Base-by-base conservation (phyloP, 257 asterid species). In the Cinchona pubescens region DNA sequence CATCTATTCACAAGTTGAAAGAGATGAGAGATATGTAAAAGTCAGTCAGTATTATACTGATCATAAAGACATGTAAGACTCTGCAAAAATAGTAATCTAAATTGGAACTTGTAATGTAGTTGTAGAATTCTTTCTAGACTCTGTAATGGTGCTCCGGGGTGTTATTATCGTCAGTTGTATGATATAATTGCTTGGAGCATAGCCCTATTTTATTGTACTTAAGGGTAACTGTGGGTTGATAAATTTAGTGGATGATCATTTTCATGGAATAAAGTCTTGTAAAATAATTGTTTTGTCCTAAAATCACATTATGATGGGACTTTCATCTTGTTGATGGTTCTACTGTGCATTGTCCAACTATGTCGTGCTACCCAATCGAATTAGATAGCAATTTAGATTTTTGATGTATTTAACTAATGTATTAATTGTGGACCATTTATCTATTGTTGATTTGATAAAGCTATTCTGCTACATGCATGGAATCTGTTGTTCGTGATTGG, bases 1-100 rank as follows among this genome's bases (percentile, higher is more conserved):
- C 43, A 80, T 67, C 68, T 21, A 37, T 46, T 79, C 62, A 21
- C 6, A 51, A 79, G 75, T 71, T 71, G 71, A 72, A 78, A 12
- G 48, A 62, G 75, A 71, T 49, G 69, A 70, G 75, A 58, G 29
- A 12, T 71, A 69, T 51, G 27, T 63, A 64, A 53, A 67, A 15
- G 43, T 40, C 53, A 9, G 23, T 55, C 7, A 49, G 58, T 49
- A 11, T 14, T 71, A 34, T 71, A 19, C 51, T 34, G 75, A 37
- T 48, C 51, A 37, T 71, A 58, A 27, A 40, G n/a, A 49, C n/a
- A 8, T 18, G 58, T 49, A 19, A 19, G 25, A 49, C 7, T 11
- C 49, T 49, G 58, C 58, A 49, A 49, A 49, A 49, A 7, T 49
- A 21, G 19, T 49, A 18, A 18, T 49, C n/a, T 18, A 49, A 49